These are phyloP conservation scores for Gyrodon lividus DNA, from an alignment of 768 basidiomycete species.

Conservation along the genomic window DNA sequence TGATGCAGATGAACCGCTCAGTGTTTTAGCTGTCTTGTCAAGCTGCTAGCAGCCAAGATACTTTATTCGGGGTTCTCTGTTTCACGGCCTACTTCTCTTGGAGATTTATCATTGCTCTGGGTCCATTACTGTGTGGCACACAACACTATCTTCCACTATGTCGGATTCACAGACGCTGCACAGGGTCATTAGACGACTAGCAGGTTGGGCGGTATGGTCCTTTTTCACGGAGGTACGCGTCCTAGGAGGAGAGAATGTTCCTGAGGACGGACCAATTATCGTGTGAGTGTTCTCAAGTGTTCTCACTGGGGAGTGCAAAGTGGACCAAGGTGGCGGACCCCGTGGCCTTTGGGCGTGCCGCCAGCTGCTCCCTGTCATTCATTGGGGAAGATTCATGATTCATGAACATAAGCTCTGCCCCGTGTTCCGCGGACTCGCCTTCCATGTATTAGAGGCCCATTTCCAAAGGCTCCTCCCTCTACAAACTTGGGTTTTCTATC, in stretches of 20 bases:
- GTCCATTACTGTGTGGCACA: not conserved
- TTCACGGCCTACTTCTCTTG: too few species aligned
- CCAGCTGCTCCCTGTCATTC: not conserved
- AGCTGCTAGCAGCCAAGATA: too few species aligned
- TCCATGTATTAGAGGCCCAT: too few species aligned
- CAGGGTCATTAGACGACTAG: conserved; percentile 66
- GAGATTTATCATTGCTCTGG: conserved; percentile 3
- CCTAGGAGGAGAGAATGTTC: conserved; percentile 87
- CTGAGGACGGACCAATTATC: conserved; percentile 84
- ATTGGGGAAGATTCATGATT: not conserved
- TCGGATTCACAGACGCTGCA: conserved; percentile 52
- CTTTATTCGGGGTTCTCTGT: too few species aligned
- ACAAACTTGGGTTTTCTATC: not conserved
- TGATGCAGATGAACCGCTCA: too few species aligned
- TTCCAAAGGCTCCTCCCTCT: conserved; percentile 1
- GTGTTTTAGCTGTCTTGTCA: too few species aligned
- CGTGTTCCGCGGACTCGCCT: too few species aligned
- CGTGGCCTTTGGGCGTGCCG: not conserved
- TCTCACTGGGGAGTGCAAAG: not conserved
- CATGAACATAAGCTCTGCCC: not conserved
- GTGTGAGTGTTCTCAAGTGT: conserved; percentile 60
- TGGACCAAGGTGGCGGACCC: not conserved
- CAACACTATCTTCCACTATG: conserved; percentile 13
- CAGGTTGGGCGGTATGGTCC: conserved; percentile 71
- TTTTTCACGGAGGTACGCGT: conserved; percentile 91